Evolutionary conservation across 2,329 filamentous ascomycete species (phyloP), one percentile per base, ranked within the genome.

Genomic region (Monilinia laxa): DNA sequence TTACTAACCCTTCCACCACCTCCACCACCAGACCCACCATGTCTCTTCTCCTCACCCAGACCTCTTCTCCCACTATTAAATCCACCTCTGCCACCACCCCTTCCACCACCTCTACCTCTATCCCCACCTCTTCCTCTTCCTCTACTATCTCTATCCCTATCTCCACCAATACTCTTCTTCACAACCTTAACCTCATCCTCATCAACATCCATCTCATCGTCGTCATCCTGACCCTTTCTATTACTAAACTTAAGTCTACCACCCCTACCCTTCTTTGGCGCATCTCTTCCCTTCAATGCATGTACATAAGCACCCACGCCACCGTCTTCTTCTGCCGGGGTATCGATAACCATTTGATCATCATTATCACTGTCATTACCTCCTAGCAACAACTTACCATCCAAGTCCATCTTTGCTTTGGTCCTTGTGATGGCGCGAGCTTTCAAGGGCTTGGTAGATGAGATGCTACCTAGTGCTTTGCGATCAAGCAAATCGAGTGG

Each of bases 401-500:
- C 91, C 59, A 89, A 78, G 74, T 95, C 88, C 18, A 83, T 83
- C 81, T 87, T 90, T 64, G 88, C 88, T 78, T 89, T 90, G 14
- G 78, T 79, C 65, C 75, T 80, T 53, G 71, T 73, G 12, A 76
- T 77, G 20, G 81, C 82, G 76, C 85, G 85, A 71, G 84, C 78
- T 76, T 87, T 89, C 65, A 85, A 79, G 4, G 93, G 94, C 78
- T 93, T 94, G 14, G 92, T 97, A 6, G 91, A 92, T 3, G 93
- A 97, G 74, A 99, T 97, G 77, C 92, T 95, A 64, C 92, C 94
- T 53, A 99, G 85, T 11, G 93, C 92, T 76, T 89, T 90, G 69
- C 92, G 90, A 75, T 95, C 94, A 20, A 99, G 86, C 56, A 99
- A 85, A 80, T 99, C 95, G 53, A 99, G 88, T 1, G 95, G 95